Base-by-base conservation (phyloP, 495 filamentous ascomycete genomes). In the Apiosordaria backusii region DNA sequence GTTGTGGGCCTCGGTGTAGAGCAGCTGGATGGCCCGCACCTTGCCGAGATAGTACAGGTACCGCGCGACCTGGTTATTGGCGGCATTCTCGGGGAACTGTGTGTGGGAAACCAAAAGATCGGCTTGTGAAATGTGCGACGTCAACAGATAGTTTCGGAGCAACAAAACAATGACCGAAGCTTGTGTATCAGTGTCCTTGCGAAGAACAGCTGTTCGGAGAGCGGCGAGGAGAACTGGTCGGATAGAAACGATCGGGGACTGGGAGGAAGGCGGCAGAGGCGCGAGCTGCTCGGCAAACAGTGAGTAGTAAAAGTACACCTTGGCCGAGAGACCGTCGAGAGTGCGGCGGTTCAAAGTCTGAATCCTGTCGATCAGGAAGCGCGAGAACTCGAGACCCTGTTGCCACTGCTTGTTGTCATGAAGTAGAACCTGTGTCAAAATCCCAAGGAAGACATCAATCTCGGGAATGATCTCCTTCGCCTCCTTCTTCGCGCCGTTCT, bases 271-370 rank as follows among this genome's bases (percentile, higher is more conserved):
- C 64, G 96, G 91, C 23, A 93, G 84, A 15, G 93, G 93, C 61
- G 87, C 85, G 55, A 93, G 84, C 78, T 93, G 88, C 82, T 99
- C 95, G 77, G 88, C 90, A 82, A 97, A 97, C 63, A 98, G 81
- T 57, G 90, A 91, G 78, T 92, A 96, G 82, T 99, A 99, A 78
- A 97, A 98, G 84, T 98, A 99, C 64, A 95, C 92, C 75, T 93
- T 93, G 52, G 95, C 92, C 60, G 93, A 92, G 27, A 99, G 87
- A 54, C 93, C 91, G 74, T 99, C 95, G 66, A 99, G 81, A 18
- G 95, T 97, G 64, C 95, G 89, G 61, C 95, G 92, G 82, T 99
- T 99, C 67, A 95, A 81, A 40, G 87, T 82, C 68, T 96, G 93
- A 73, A 98, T 87, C 71, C 88, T 89, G 73, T 93, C 90, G 62